Base-by-base conservation (phyloP, 1,139 yeast species). In the Candida pseudoviswanathii region DNA sequence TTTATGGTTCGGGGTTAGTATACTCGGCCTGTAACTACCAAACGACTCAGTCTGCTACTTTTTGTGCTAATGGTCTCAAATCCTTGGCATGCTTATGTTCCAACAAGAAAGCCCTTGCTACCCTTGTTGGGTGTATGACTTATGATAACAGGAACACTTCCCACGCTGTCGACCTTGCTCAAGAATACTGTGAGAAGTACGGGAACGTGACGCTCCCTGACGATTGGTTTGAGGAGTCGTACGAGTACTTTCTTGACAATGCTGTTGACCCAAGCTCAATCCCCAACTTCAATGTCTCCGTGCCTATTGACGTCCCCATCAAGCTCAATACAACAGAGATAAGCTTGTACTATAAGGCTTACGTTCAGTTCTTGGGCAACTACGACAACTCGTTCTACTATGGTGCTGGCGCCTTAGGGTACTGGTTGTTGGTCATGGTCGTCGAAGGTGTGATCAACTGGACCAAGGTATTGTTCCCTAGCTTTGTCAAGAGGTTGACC, bases 391-490 rank as follows among this genome's bases (percentile, higher is more conserved):
- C 84, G 2, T 66, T 77, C 47, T 78, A 65, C 53, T 72, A 77
- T 55, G 86, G 86, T 8, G 63, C 73, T 22, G 84, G 75, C 2
- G 49, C 74, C 26, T 55, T 81, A 30, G 81, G 78, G 0, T 81
- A 71, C 57, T 81, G 85, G 84, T 73, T 68, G 1, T 47, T 75
- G 3, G 66, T 82, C 6, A 58, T 81, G 51, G 25, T 81, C 1
- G 31, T 74, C 29, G 75, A 77, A 3, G 68, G 71, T 2, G 40
- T 76, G 11, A 59, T 67, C 45, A 78, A 82, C 58, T 75, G 82
- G 80, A 56, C 67, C 11, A 64, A 59, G 44, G 25, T 59, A 2
- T 51, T 71, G 30, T 61, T 62, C 38, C 78, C 77, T 2, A 51
- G 59, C 0, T 41, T 63, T 5, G 54, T 59, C 24, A 61, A 60